Conservation (phyloP, 768 basidiomycete genomes). For the Gautieria morchelliformis region DNA sequence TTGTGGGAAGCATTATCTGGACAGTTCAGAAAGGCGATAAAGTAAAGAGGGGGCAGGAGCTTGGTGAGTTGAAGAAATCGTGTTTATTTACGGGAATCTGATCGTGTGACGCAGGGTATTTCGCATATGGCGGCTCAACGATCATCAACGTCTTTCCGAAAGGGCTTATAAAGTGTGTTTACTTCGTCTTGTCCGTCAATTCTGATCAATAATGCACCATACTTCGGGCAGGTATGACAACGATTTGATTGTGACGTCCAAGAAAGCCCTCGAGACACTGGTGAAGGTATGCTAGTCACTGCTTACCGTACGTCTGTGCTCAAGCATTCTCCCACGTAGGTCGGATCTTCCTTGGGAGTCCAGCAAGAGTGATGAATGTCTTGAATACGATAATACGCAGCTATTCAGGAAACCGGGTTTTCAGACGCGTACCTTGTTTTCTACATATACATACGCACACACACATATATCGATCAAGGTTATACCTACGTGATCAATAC, state of each 20-base stretch:
- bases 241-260: conserved; percentile 51
- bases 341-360: not conserved
- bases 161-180: conserved; percentile 34
- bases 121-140: conserved; percentile 75
- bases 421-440: no score
- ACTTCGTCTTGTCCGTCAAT: not conserved
- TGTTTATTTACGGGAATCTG: not conserved
- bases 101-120: conserved; percentile 29
- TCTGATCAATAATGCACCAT: not conserved
- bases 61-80: conserved; percentile 25
- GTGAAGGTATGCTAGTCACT: conserved; percentile 36
- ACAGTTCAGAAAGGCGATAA: conserved; percentile 41
- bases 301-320: not conserved
- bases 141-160: conserved; percentile 50
- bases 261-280: conserved; percentile 49
- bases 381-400: not conserved
- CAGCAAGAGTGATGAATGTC: not conserved
- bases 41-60: conserved; percentile 56
- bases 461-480: no score
- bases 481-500: no score
- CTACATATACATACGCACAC: no score
- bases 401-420: no score
- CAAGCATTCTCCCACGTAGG: not conserved
- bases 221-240: conserved; percentile 39
- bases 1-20: conserved; percentile 70